Base-by-base conservation (phyloP, 148 eudicot species). In the Chenopodium album region DNA sequence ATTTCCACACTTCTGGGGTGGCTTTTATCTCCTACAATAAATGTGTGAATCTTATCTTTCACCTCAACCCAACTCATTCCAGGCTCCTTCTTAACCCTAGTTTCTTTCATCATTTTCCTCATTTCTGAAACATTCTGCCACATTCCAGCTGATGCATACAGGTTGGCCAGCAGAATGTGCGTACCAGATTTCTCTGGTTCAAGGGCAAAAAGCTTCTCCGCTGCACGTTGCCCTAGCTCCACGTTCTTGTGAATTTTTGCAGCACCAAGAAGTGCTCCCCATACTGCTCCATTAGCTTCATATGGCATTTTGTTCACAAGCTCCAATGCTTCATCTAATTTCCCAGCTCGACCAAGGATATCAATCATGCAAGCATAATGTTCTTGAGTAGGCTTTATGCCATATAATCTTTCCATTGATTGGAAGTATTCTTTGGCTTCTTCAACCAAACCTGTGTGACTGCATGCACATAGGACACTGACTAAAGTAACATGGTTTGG, bases 311-410 rank as follows among this genome's bases (percentile, higher is more conserved):
- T 85, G 78, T 88, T 81, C 9, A 91, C 73, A 16, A 93, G 86
- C 8, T 88, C 83, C 80, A 84, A 73, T 1, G 94, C 94, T 54
- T 90, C 89, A 13, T 90, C 83, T 78, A 93, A 37, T 76, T 84
- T 87, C 32, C 94, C 94, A 22, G 89, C 88, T 77, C 97, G 88
- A 2, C 91, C 90, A 75, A 90, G 94, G 68, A 92, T 84, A 88
- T 92, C 97, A 54, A 92, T 88, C 94, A 92, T 90, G 85, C 94
- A 91, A 76, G 94, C 89, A 83, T 92, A 91, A 77, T 91, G 97
- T 80, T 92, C 92, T 80, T 82, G 88, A 10, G 87, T 88, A 44
- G 91, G 94, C 47, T 91, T 79, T 29, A 92, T 84, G 67, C 92
- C 87, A 65, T 82, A 90, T 73, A 76, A 44, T 20, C 77, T 84